These are phyloP conservation scores for Peronospora destructor DNA, from an alignment of 352 stramenopile genomes.

Conservation along the genomic window DNA sequence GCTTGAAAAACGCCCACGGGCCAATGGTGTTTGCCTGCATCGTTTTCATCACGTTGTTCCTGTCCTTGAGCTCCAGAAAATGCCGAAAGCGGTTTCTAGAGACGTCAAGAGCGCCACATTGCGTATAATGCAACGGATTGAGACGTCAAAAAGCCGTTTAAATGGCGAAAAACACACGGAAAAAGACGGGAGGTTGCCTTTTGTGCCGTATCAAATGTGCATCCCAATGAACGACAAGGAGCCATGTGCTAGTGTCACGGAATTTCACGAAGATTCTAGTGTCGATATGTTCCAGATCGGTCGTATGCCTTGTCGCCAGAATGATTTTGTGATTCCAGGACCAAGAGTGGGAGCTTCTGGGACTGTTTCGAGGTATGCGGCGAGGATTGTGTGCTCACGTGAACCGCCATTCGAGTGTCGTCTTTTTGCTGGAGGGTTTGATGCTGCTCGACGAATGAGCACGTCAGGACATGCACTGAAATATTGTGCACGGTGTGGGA, in stretches of 20 bases:
- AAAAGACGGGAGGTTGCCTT: background rate
- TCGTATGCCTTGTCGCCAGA: constrained; percentile 63
- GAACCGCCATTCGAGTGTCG: constrained; percentile 58
- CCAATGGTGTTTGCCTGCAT: constrained; percentile 47
- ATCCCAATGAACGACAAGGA: constrained; percentile 67
- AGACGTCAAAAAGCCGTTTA: constrained; percentile 14
- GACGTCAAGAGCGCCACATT: constrained; percentile 46
- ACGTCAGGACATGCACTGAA: constrained; percentile 64
- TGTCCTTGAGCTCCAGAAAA: constrained; percentile 1
- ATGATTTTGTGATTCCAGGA: constrained; percentile 73
- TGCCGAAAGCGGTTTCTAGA: constrained; percentile 11
- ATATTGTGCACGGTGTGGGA: constrained; percentile 37
- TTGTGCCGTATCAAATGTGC: constrained; percentile 46
- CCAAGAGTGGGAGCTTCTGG: constrained; percentile 64
- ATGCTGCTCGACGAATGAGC: constrained; percentile 41
- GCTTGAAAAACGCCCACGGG: constrained; percentile 34
- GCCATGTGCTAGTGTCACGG: constrained; percentile 45
- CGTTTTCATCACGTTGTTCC: constrained; percentile 58
- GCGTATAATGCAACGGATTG: constrained; percentile 50
- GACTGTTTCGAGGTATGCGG: constrained; percentile 69
- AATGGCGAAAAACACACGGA: constrained; percentile 11
- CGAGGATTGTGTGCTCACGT: constrained; percentile 53
- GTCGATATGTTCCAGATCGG: constrained; percentile 80
- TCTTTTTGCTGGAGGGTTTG: constrained; percentile 66
- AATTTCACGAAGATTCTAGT: constrained; percentile 42